Base-by-base conservation (phyloP, 768 basidiomycete genomes). In the Hericium erinaceus region DNA sequence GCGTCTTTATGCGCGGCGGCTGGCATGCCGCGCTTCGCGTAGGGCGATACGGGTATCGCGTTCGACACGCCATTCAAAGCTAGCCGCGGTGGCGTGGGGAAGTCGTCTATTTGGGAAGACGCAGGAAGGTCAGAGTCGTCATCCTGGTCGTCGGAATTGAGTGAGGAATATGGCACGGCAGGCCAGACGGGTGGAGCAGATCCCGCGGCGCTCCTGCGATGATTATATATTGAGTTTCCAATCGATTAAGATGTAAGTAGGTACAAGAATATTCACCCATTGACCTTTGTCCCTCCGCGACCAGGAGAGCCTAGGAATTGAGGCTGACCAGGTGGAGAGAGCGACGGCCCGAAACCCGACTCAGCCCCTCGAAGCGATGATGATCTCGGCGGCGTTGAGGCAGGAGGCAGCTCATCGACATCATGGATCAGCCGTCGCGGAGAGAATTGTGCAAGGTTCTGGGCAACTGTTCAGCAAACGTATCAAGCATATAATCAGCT, bases 11-110 rank as follows among this genome's bases (percentile, higher is more conserved):
- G 65, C 8, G 77, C 75, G 24, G 73, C 50, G 9, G 64, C 69
- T 20, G 64, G 62, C 38, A 60, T 60, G 55, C 64, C 61, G n/a
- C 51, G 55, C 39, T 41, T 71, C 16, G 49, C 49, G 67, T 61
- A 65, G 15, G 61, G 60, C 59, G 73, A 77, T 57, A 74, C 77
- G 12, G 85, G 84, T 48, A 81, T 77, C 56, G 80, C 74, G 15
- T 83, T 81, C 11, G 85, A 79, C 40, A 87, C 72, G 28, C 87
- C 88, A 65, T 89, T 89, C 59, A 88, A 69, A 10, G 87, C 80
- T 39, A 88, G 71, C 39, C 72, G 76, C 15, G 88, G 86, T 26
- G 81, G 82, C n/a, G 79, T 77, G 22, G 76, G 79, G 20, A 74
- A 72, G 37, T 58, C 67, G 58, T 73, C 69, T 0, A 57, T 62